These are phyloP conservation scores for Tephrocybe sp. DNA, from an alignment of 768 basidiomycete genomes.

Conservation along the genomic window DNA sequence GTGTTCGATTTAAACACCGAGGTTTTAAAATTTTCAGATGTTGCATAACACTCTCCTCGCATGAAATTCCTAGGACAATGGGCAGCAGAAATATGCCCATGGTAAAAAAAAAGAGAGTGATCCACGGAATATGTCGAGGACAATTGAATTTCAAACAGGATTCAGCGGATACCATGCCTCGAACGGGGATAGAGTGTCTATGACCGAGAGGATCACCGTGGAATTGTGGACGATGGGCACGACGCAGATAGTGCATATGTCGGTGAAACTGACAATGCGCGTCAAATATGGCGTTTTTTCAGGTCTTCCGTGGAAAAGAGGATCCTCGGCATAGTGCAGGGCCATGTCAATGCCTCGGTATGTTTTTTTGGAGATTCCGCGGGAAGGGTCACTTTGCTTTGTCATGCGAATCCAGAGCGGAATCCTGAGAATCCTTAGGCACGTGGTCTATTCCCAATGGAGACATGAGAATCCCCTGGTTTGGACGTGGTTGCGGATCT, in stretches of 20 bases:
- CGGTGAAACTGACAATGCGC: not conserved
- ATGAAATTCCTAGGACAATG: not conserved
- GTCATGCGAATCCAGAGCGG: not conserved
- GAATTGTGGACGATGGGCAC: not conserved
- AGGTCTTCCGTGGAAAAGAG: not conserved
- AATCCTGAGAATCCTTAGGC: conserved; percentile 8
- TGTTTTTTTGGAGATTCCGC: conserved; percentile 10
- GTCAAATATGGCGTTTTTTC: not conserved
- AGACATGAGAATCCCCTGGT: conserved; percentile 20
- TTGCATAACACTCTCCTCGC: not conserved
- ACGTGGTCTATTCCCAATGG: conserved; percentile 13
- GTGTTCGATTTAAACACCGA: not conserved
- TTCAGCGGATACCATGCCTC: not conserved
- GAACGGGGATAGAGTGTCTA: not conserved
- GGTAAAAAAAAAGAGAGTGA: not conserved
- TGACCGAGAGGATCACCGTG: not conserved
- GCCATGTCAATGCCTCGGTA: conserved; percentile 4
- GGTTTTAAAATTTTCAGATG: not conserved
- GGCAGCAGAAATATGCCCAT: not conserved
- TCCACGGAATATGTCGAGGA: not conserved
- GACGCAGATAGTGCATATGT: not conserved
- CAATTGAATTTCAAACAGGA: not conserved
- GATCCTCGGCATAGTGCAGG: conserved; percentile 1
- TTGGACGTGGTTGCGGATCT: conserved; percentile 34
- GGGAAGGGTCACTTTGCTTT: not conserved